phyloP scores from a whole-genome alignment of 257 asterid genomes.

The Leonotis leonurus region DNA sequence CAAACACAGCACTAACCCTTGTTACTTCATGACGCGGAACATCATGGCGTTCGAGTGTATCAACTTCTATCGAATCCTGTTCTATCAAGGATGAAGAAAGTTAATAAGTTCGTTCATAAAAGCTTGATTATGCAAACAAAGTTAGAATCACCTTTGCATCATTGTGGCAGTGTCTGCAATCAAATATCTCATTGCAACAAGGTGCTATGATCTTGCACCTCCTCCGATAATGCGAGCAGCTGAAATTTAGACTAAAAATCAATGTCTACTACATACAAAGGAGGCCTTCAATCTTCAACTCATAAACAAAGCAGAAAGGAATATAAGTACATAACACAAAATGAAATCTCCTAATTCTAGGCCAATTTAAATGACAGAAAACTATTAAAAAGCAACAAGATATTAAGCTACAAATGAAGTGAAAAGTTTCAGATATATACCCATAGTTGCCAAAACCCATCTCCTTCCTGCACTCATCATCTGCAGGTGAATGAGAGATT shows the following conservation, averaged over 20 bases:
- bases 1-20: constrained; percentile 33
- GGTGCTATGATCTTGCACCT: constrained; percentile 69
- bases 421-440: constrained; percentile 17
- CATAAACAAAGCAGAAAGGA: not conserved
- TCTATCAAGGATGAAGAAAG: not conserved
- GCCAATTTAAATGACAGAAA: too few species aligned
- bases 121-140: too few species aligned
- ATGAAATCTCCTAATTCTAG: too few species aligned
- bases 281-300: not conserved
- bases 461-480: constrained; percentile 16
- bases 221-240: constrained; percentile 64
- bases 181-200: constrained; percentile 66
- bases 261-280: not conserved
- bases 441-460: constrained; percentile 40
- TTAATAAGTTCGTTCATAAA: not conserved
- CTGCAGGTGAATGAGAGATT: constrained; percentile 10
- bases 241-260: constrained; percentile 10
- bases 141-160: constrained; percentile 51
- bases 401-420: too few species aligned
- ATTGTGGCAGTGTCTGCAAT: constrained; percentile 83
- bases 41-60: constrained; percentile 54
- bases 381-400: too few species aligned
- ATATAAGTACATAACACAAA: too few species aligned
- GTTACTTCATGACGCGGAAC: constrained; percentile 60
- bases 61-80: constrained; percentile 58